Percentiles rank a stretch among this genome's conserved stretches.
Evolutionary conservation across 192 early-diverging fungal genomes (phyloP).

Genomic region (Jimgerdemannia lactiflua): DNA sequence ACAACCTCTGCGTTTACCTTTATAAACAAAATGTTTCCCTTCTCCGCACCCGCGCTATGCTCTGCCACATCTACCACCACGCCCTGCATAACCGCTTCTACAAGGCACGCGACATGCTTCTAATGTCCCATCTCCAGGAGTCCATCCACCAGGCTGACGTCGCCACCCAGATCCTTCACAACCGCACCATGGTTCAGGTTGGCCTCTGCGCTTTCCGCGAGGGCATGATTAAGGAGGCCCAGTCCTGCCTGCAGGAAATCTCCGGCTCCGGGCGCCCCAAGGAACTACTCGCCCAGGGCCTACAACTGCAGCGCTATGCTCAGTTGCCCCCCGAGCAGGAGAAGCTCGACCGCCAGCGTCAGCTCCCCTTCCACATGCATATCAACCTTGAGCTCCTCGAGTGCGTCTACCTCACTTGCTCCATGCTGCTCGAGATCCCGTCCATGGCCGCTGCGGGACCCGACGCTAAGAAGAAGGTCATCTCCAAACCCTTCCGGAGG

Average conservation of each 20-base stretch:
- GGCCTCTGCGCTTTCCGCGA: conserved; percentile 96
- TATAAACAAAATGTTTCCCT: conserved; percentile 84
- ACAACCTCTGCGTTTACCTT: conserved; percentile 81
- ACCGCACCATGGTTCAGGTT: conserved; percentile 94
- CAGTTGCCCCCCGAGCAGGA: conserved; percentile 91
- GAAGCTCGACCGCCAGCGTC: conserved; percentile 89
- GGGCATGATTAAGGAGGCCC: conserved; percentile 88
- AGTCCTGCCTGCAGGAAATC: conserved; percentile 87
- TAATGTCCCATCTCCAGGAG: conserved; percentile 99
- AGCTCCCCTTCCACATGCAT: conserved; percentile 99
- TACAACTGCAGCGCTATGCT: conserved; percentile 63
- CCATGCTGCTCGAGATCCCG: conserved; percentile 98
- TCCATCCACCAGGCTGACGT: conserved; percentile 85
- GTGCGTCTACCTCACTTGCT: conserved; percentile 92
- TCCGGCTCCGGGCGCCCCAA: conserved; percentile 79
- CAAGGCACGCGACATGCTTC: conserved; percentile 89
- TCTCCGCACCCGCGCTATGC: conserved; percentile 89
- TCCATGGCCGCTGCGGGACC: conserved; percentile 80
- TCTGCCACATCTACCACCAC: conserved; percentile 97
- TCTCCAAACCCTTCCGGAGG: conserved; percentile 90
- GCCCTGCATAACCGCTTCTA: conserved; percentile 96
- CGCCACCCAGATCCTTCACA: conserved; percentile 92
- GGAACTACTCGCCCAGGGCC: conserved; percentile 91
- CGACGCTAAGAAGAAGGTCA: conserved; percentile 61
- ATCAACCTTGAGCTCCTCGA: conserved; percentile 99